Evolutionary conservation across 108 stramenopile genomes (phyloP).

Genomic region (Fistulifera pelliculosa): DNA sequence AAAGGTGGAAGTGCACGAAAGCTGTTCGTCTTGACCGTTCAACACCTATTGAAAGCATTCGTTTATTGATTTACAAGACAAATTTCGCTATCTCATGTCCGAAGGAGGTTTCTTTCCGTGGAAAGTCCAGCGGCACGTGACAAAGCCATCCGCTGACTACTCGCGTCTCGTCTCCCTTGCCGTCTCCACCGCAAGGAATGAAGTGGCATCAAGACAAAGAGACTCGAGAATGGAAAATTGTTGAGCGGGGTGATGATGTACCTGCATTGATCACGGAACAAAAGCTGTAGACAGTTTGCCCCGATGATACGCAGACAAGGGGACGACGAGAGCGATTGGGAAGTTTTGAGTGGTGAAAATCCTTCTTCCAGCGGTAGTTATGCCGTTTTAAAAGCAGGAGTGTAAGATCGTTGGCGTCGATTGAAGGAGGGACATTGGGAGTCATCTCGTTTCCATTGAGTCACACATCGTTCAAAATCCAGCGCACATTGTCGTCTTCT

Average conservation of each 20-base stretch:
- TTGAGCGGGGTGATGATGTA: neutral
- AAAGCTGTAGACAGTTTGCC: neutral
- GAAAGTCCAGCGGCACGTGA: neutral
- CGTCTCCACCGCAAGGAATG: conserved; percentile 11
- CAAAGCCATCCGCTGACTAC: neutral
- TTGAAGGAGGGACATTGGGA: neutral
- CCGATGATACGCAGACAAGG: neutral
- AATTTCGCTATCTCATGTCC: too few species aligned
- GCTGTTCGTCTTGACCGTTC: too few species aligned
- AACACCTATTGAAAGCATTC: too few species aligned
- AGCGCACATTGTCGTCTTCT: conserved; percentile 32
- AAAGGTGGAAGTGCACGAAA: too few species aligned
- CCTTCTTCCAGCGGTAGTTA: neutral
- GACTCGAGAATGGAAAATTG: conserved; percentile 13
- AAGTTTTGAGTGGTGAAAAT: neutral
- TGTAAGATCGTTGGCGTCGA: neutral
- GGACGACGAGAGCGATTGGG: neutral
- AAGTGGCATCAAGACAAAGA: conserved; percentile 8
- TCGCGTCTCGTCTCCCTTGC: neutral
- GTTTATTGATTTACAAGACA: too few species aligned
- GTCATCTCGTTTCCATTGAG: neutral
- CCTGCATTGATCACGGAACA: neutral
- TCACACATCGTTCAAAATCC: conserved; percentile 22
- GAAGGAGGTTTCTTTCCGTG: conserved; percentile 1
- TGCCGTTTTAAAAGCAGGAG: neutral